Evolutionary conservation across 1,284 basidiomycete species (phyloP).

Genomic region (Pisolithus thermaeus): DNA sequence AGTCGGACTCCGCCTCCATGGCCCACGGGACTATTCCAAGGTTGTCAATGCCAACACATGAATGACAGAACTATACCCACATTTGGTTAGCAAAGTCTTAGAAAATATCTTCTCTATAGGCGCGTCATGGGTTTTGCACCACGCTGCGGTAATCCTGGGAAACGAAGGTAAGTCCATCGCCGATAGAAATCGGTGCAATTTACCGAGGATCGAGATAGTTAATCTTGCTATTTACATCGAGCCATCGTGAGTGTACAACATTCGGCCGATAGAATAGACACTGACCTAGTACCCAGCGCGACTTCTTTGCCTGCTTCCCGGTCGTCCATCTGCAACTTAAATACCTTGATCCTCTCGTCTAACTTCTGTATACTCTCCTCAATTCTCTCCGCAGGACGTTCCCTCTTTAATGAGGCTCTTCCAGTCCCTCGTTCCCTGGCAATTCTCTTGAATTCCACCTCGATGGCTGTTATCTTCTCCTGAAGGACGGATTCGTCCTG

Average conservation of each 20-base stretch:
- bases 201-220: conserved; percentile 88
- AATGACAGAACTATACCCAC: conserved; percentile 38
- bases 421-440: conserved; percentile 79
- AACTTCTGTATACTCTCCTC: conserved; percentile 71
- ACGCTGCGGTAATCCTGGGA: conserved; percentile 71
- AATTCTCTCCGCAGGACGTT: conserved; percentile 66
- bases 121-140: conserved; percentile 83
- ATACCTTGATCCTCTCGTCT: conserved; percentile 76
- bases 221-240: conserved; percentile 58
- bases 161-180: conserved; percentile 9
- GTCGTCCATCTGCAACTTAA: conserved; percentile 83
- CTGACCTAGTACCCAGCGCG: conserved; percentile 82
- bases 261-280: conserved; percentile 4
- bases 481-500: conserved; percentile 58
- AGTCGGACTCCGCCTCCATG: conserved; percentile 69
- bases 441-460: conserved; percentile 73
- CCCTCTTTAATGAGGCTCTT: conserved; percentile 64
- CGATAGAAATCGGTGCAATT: conserved; percentile 9
- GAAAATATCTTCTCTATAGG: conserved; percentile 90
- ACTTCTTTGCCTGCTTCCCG: conserved; percentile 92
- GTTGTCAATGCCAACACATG: conserved; percentile 8
- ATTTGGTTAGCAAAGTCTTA: conserved; percentile 82
- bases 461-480: conserved; percentile 63
- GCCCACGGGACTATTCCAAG: conserved; percentile 73
- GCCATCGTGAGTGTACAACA: conserved; percentile 9